These are phyloP conservation scores for Pythium pyrilobum DNA, from an alignment of 352 stramenopile species.

Conservation along the genomic window DNA sequence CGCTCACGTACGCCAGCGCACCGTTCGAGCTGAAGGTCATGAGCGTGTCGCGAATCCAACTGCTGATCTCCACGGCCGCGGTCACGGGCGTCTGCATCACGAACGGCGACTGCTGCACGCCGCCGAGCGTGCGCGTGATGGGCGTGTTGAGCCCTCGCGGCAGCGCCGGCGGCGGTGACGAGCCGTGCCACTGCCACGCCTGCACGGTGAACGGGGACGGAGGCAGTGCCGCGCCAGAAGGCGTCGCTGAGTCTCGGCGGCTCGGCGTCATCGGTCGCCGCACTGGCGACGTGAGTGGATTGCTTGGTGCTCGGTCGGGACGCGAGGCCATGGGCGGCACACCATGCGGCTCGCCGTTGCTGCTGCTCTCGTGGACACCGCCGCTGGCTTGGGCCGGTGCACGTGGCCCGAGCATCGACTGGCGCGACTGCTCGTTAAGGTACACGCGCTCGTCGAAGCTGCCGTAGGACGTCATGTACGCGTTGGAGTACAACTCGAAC, in stretches of 20 bases:
- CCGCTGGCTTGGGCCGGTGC: background rate
- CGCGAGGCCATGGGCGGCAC: conserved; percentile 11
- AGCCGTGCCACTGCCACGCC: conserved; percentile 70
- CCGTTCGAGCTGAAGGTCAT: background rate
- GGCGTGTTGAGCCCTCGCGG: conserved; percentile 29
- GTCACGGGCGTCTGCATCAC: conserved; percentile 66
- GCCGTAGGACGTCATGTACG: conserved; percentile 14
- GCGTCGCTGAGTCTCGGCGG: conserved; percentile 10
- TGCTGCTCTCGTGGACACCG: background rate
- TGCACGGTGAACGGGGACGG: conserved; percentile 42
- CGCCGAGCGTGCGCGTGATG: conserved; percentile 12
- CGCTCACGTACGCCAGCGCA: conserved; percentile 28
- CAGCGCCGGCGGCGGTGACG: conserved; percentile 35
- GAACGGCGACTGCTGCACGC: conserved; percentile 32
- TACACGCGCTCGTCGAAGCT: conserved; percentile 29
- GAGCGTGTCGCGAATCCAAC: conserved; percentile 72
- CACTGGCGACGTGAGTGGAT: conserved; percentile 14
- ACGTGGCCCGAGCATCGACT: conserved; percentile 23
- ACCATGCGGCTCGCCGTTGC: conserved; percentile 14
- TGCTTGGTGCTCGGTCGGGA: conserved; percentile 1
- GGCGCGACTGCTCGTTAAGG: conserved; percentile 27
- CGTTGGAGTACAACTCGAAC: conserved; percentile 15
- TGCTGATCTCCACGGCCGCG: conserved; percentile 75
- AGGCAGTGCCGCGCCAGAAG: conserved; percentile 16
- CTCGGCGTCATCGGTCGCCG: conserved; percentile 15